phyloP scores from a whole-genome alignment of 768 basidiomycete genomes.

The Lactifluus piperatus region DNA sequence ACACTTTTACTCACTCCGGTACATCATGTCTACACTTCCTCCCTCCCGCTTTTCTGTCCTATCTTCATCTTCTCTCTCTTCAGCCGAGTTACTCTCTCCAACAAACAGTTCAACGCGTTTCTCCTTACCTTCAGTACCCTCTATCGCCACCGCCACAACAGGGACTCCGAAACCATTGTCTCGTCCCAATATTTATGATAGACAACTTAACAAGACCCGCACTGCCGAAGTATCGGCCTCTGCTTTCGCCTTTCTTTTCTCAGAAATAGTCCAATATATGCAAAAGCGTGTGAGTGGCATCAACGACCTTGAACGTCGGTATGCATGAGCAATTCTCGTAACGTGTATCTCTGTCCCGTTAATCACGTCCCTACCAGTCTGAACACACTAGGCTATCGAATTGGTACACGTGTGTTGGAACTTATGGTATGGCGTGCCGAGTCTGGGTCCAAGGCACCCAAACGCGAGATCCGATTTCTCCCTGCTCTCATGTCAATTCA shows the following conservation, averaged over 20 bases:
- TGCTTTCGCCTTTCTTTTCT: constrained; percentile 85
- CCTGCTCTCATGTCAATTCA: constrained; percentile 91
- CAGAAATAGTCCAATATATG: constrained; percentile 91
- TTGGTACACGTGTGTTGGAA: constrained; percentile 81
- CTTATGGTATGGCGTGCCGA: constrained; percentile 77
- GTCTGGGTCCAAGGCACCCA: constrained; percentile 77
- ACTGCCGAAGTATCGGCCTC: constrained; percentile 74
- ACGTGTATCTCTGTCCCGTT: neutral
- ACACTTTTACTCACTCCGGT: neutral
- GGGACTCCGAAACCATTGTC: constrained; percentile 30
- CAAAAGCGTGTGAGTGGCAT: constrained; percentile 94
- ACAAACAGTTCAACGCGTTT: constrained; percentile 58
- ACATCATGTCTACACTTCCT: constrained; percentile 38
- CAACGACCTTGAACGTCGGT: constrained; percentile 92
- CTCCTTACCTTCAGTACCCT: constrained; percentile 53
- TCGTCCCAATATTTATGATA: constrained; percentile 81
- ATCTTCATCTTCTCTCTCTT: constrained; percentile 47
- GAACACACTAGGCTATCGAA: constrained; percentile 87
- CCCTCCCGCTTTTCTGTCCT: constrained; percentile 63
- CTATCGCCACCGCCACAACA: constrained; percentile 34
- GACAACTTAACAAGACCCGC: constrained; percentile 81
- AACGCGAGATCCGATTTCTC: constrained; percentile 84
- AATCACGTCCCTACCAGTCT: constrained; percentile 41
- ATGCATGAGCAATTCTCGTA: constrained; percentile 21
- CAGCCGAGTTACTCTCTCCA: constrained; percentile 41